phyloP scores from a whole-genome alignment of 768 basidiomycete genomes.

The Trametes cinnabarina region DNA sequence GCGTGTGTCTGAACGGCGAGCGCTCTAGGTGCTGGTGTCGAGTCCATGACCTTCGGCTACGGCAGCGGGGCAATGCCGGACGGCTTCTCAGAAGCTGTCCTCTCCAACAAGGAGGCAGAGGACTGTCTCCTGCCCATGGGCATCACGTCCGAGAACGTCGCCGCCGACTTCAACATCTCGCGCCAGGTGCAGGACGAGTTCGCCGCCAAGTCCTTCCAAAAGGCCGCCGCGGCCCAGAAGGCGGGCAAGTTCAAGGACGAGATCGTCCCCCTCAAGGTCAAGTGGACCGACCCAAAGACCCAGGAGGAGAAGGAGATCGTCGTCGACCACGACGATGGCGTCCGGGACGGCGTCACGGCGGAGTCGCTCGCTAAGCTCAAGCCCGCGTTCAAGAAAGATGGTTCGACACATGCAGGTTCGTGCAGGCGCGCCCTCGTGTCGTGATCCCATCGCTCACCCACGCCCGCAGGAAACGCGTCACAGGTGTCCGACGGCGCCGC shows the following conservation, averaged over 20 bases:
- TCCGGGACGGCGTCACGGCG: constrained; percentile 79
- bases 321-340: constrained; percentile 82
- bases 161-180: constrained; percentile 68
- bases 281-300: constrained; percentile 69
- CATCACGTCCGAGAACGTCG: constrained; percentile 93
- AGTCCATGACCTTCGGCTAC: constrained; percentile 84
- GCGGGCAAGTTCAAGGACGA: constrained; percentile 80
- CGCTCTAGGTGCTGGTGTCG: constrained; percentile 72
- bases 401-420: constrained; percentile 68
- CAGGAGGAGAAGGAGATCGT: constrained; percentile 63
- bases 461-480: constrained; percentile 63
- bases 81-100: constrained; percentile 61
- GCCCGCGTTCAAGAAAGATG: constrained; percentile 78
- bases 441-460: neutral
- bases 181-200: constrained; percentile 82
- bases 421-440: neutral
- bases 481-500: constrained; percentile 94
- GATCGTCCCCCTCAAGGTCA: constrained; percentile 77
- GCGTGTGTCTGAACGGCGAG: neutral
- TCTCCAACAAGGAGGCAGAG: constrained; percentile 63
- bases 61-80: constrained; percentile 57
- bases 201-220: constrained; percentile 80
- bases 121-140: constrained; percentile 91
- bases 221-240: constrained; percentile 77
- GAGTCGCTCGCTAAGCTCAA: constrained; percentile 79